phyloP scores from a whole-genome alignment of 805 yeast genomes.

The Zygoascus biomembranicola region DNA sequence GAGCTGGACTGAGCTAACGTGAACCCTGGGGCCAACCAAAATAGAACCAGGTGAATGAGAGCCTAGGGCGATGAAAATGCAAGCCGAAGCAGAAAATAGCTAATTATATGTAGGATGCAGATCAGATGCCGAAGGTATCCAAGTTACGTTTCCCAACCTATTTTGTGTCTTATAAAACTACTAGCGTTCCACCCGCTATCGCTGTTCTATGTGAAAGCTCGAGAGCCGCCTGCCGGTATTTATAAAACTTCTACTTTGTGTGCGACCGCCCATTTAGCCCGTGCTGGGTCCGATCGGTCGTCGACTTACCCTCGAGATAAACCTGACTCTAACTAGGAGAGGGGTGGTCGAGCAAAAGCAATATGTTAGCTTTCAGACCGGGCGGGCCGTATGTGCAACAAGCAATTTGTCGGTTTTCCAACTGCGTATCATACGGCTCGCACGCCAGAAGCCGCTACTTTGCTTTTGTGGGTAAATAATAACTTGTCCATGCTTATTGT shows the following conservation, averaged over 20 bases:
- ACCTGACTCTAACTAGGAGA: neutral
- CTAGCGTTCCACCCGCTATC: neutral
- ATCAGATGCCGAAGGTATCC: neutral
- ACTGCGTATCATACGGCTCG: neutral
- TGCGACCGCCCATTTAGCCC: neutral
- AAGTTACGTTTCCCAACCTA: neutral
- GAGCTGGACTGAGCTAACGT: too few relatives aligned
- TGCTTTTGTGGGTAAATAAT: neutral
- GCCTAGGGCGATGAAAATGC: too few relatives aligned
- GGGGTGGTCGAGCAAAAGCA: neutral
- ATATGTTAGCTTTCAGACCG: neutral
- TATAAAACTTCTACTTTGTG: neutral
- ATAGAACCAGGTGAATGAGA: too few relatives aligned
- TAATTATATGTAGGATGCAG: neutral
- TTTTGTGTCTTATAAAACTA: neutral
- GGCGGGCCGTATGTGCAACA: neutral
- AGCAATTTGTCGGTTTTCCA: neutral
- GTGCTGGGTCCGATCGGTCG: neutral
- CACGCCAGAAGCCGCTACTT: neutral
- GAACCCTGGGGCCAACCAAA: too few relatives aligned
- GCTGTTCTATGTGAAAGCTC: neutral
- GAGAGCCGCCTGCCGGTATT: neutral
- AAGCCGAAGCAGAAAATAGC: too few relatives aligned
- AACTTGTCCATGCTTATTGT: neutral
- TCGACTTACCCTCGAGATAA: neutral